phyloP scores from a whole-genome alignment of 352 stramenopile genomes.

The Peronospora destructor region DNA sequence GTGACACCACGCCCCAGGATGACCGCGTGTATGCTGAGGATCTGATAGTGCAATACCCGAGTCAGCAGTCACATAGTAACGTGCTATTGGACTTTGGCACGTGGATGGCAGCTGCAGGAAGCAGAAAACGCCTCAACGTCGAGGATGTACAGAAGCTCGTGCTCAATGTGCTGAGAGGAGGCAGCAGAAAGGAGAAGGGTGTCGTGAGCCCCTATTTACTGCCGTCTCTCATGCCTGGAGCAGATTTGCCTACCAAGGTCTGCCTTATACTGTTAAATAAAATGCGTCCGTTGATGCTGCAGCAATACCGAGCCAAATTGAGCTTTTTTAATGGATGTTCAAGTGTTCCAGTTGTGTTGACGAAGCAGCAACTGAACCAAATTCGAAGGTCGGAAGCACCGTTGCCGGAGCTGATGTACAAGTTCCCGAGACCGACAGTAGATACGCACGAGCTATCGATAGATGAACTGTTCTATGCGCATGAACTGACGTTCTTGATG shows the following conservation, averaged over 20 bases:
- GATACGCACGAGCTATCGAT: slow-evolving; percentile 46
- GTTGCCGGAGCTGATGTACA: slow-evolving; percentile 60
- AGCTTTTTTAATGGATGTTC: slow-evolving; percentile 70
- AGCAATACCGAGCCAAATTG: slow-evolving; percentile 59
- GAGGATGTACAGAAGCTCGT: slow-evolving; percentile 62
- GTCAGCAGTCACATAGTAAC: slow-evolving; percentile 51
- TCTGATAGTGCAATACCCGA: slow-evolving; percentile 59
- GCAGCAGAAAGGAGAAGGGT: slow-evolving; percentile 15
- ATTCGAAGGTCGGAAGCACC: slow-evolving; percentile 47
- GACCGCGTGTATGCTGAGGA: slow-evolving; percentile 47
- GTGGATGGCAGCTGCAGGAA: slow-evolving; percentile 54
- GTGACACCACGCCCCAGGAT: slow-evolving; percentile 23
- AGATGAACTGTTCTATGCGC: slow-evolving; percentile 66
- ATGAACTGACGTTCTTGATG: slow-evolving; percentile 80
- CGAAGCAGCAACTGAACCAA: slow-evolving; percentile 41
- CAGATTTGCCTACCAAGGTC: slow-evolving; percentile 47
- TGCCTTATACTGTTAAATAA: slow-evolving; percentile 66
- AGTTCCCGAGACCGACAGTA: slow-evolving; percentile 55
- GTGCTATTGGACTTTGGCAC: slow-evolving; percentile 63
- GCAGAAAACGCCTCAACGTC: slow-evolving; percentile 41
- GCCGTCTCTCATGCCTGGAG: slow-evolving; percentile 38
- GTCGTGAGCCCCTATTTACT: slow-evolving; percentile 47
- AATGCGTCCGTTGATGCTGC: slow-evolving; percentile 61
- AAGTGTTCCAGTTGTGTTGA: slow-evolving; percentile 56
- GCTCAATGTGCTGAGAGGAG: slow-evolving; percentile 34